Conservation (phyloP, 2,329 filamentous ascomycete genomes). For the Elsinoe ampelina region DNA sequence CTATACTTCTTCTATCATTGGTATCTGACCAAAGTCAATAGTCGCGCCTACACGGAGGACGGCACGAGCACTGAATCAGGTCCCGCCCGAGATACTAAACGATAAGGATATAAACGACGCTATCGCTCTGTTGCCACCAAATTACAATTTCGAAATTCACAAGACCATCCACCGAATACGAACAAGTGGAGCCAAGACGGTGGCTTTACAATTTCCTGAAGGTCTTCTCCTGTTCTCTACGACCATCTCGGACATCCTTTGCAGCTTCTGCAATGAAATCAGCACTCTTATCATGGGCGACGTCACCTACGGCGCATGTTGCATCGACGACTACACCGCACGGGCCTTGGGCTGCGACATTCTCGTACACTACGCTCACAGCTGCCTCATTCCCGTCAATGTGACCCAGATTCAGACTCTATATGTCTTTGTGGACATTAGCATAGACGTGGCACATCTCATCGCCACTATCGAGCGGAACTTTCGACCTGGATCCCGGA, state of each 20-base stretch:
- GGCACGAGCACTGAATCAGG: constrained; percentile 78
- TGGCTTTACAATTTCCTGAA: constrained; percentile 96
- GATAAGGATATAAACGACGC: constrained; percentile 80
- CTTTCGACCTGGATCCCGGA: constrained; percentile 72
- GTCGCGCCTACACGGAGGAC: constrained; percentile 62
- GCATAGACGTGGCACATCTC: constrained; percentile 83
- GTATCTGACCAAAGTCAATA: constrained; percentile 28
- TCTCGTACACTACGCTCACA: constrained; percentile 93
- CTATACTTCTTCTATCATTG: neutral
- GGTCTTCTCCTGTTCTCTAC: constrained; percentile 91
- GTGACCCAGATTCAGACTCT: constrained; percentile 95
- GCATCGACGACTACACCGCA: constrained; percentile 96
- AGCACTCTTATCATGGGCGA: constrained; percentile 98
- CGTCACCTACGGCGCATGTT: constrained; percentile 96
- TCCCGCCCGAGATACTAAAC: constrained; percentile 77
- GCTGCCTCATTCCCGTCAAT: constrained; percentile 89
- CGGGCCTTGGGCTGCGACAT: constrained; percentile 88
- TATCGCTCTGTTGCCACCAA: constrained; percentile 76
- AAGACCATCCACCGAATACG: constrained; percentile 96
- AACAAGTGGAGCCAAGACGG: constrained; percentile 64
- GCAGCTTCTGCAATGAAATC: constrained; percentile 82
- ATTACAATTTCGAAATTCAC: constrained; percentile 97
- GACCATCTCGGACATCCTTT: constrained; percentile 92
- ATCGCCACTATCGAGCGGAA: constrained; percentile 81
- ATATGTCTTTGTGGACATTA: constrained; percentile 97